phyloP scores from a whole-genome alignment of 2,329 filamentous ascomycete genomes.

The Cercospora brassicicola region DNA sequence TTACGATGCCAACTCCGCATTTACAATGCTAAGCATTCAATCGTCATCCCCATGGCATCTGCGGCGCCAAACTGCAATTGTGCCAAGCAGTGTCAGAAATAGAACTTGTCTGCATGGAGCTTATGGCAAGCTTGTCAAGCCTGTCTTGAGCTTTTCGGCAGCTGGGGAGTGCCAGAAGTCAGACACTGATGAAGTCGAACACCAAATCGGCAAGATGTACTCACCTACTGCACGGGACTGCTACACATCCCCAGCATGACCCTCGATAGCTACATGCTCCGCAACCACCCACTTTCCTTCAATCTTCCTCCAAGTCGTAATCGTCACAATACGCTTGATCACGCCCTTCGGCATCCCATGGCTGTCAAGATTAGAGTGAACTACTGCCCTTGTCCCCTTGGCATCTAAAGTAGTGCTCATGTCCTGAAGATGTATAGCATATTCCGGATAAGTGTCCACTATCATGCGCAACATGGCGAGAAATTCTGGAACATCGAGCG shows the following conservation, averaged over 20 bases:
- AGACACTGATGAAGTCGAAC: not conserved
- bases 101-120: no score
- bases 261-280: constrained; percentile 8
- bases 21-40: not conserved
- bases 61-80: not conserved
- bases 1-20: not conserved
- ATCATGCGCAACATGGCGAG: constrained; percentile 1
- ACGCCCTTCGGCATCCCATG: constrained; percentile 8
- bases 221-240: not conserved
- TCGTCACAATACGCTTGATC: constrained; percentile 5
- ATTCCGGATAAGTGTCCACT: constrained; percentile 7
- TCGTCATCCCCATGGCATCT: not conserved
- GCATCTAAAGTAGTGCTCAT: not conserved
- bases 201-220: not conserved
- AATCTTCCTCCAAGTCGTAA: constrained; percentile 3
- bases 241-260: not conserved
- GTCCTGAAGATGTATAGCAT: constrained; percentile 5
- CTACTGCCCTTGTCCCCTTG: not conserved
- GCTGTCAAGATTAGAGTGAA: constrained; percentile 5
- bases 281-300: constrained; percentile 7
- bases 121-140: not conserved
- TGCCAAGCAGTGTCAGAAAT: not conserved
- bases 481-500: not conserved
- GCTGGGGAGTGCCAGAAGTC: not conserved
- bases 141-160: no score